These are phyloP conservation scores for Globisporangium alternatum DNA, from an alignment of 352 stramenopile species.

Conservation along the genomic window DNA sequence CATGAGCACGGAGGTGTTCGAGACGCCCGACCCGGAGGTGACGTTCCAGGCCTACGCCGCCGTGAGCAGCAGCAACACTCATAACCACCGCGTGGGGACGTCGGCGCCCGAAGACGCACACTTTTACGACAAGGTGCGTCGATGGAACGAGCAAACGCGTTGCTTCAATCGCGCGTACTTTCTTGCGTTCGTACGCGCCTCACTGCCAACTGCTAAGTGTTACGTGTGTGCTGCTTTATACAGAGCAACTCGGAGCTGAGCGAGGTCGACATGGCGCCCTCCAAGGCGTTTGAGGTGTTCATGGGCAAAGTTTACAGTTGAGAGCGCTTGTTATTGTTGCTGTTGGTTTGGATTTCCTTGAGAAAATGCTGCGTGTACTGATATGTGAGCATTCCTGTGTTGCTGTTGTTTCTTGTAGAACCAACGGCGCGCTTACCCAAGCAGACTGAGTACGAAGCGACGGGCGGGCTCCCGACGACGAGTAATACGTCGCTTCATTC, in stretches of 20 bases:
- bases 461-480: constrained; percentile 7
- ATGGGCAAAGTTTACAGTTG: constrained; percentile 85
- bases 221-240: background rate
- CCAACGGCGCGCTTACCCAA: constrained; percentile 32
- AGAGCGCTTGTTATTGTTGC: constrained; percentile 9
- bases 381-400: background rate
- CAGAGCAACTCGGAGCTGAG: constrained; percentile 64
- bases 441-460: constrained; percentile 55
- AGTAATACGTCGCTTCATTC: background rate
- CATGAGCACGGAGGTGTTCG: constrained; percentile 75
- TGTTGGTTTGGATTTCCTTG: too few relatives aligned
- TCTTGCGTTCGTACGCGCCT: background rate
- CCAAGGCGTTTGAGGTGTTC: constrained; percentile 69
- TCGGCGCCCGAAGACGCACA: constrained; percentile 36
- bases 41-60: constrained; percentile 59
- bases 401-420: constrained; percentile 27
- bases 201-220: background rate
- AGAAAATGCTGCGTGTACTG: too few relatives aligned
- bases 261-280: constrained; percentile 44
- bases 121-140: constrained; percentile 54
- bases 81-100: constrained; percentile 16
- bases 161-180: background rate
- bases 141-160: background rate
- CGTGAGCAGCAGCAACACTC: constrained; percentile 22
- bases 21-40: constrained; percentile 67